Evolutionary conservation across 441 rosid species (phyloP).

Genomic region (Pelargonium exstipulatum): DNA sequence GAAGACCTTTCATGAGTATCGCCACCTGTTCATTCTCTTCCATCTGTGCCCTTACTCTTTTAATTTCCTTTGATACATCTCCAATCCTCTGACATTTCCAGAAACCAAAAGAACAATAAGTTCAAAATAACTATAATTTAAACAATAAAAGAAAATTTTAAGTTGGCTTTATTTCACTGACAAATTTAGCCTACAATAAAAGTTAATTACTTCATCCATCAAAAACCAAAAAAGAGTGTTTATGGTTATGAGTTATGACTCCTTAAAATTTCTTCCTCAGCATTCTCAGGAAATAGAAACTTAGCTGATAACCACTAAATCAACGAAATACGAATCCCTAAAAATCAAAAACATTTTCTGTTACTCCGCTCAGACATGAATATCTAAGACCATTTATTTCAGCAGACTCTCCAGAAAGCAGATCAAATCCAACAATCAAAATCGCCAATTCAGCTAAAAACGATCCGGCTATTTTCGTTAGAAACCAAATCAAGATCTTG

Average conservation of each 20-base stretch:
- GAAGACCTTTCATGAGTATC: slow-evolving; percentile 76
- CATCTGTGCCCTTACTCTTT: slow-evolving; percentile 88
- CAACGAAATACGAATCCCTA: not conserved
- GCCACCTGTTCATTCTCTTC: slow-evolving; percentile 82
- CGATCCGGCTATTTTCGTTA: not conserved
- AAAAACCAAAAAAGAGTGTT: not conserved
- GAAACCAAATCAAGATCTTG: not conserved
- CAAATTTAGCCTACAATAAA: not conserved
- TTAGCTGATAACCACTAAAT: not conserved
- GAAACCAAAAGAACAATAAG: not conserved
- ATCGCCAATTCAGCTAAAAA: not conserved
- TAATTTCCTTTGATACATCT: slow-evolving; percentile 85
- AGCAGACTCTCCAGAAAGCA: not conserved
- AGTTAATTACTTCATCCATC: not conserved
- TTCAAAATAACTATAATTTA: not conserved
- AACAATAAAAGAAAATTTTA: not conserved
- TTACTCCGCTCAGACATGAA: not conserved
- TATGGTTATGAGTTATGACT: not conserved
- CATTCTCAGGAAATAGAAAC: not conserved
- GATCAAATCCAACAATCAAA: not conserved
- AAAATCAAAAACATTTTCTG: not conserved
- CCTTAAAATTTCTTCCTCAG: not conserved
- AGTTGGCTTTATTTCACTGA: not conserved
- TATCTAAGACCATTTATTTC: not conserved
- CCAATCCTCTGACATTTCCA: slow-evolving; percentile 55